These are phyloP conservation scores for Huiozyma naganishii DNA, from an alignment of 805 yeast genomes.

Conservation along the genomic window DNA sequence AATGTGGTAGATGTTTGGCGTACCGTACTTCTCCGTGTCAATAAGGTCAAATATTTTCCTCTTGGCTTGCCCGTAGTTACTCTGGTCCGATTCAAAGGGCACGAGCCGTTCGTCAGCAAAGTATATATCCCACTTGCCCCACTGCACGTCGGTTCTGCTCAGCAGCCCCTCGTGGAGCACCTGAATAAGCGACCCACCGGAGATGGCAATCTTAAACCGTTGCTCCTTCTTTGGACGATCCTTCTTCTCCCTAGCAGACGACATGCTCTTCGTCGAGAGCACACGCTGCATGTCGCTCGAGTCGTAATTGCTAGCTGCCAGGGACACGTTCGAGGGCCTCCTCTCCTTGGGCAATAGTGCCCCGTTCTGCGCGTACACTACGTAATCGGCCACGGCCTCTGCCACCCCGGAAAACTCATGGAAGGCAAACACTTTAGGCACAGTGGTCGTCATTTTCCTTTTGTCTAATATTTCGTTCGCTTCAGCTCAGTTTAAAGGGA, in stretches of 20 bases:
- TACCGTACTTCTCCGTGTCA: conserved; percentile 26
- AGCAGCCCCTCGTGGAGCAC: conserved; percentile 81
- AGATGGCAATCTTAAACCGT: conserved; percentile 80
- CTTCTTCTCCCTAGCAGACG: conserved; percentile 20
- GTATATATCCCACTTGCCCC: conserved; percentile 93
- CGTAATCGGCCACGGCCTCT: conserved; percentile 93
- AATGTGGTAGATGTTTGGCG: conserved; percentile 74
- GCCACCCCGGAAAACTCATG: conserved; percentile 87
- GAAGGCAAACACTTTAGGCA: conserved; percentile 87
- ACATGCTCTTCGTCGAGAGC: conserved; percentile 15
- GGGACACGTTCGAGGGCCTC: conserved; percentile 14
- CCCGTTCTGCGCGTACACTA: conserved; percentile 74
- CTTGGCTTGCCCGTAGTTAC: conserved; percentile 86
- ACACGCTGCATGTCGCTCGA: conserved; percentile 11
- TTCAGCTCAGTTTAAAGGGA: background rate
- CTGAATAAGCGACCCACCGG: conserved; percentile 86
- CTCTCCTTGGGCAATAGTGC: conserved; percentile 23
- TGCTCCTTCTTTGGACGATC: conserved; percentile 47
- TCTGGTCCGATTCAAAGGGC: conserved; percentile 70
- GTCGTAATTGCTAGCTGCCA: conserved; percentile 4
- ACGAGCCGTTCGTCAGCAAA: conserved; percentile 95
- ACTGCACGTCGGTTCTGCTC: conserved; percentile 62
- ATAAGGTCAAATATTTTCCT: conserved; percentile 62
- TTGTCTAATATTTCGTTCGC: background rate
- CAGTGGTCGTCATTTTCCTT: conserved; percentile 70